Evolutionary conservation across 2,329 filamentous ascomycete species (phyloP), one percentile per base, ranked within the genome.

Genomic region (Trichophaea hybrida): DNA sequence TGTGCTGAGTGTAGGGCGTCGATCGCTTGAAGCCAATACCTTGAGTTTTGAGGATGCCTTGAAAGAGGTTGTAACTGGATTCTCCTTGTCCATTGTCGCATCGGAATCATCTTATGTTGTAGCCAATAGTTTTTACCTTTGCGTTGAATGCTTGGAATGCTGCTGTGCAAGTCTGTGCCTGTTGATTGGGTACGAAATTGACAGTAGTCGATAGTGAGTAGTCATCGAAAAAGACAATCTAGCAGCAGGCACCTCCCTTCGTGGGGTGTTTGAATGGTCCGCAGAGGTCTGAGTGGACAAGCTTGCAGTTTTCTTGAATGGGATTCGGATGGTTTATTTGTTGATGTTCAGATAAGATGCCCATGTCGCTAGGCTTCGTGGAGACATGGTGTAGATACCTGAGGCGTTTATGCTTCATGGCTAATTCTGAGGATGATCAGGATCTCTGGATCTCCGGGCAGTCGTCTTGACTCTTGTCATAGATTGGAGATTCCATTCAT

Each of bases 191-290:
- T 1, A 63, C 51, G 10, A 61, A 38, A 32, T 49, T 52, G 1
- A 58, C 43, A 6, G 8, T 44, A 6, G 52, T n/a, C 33, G 32
- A 17, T 6, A 44, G 35, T 7, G 55, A 50, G 15, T 57, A 61
- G 33, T 64, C 37, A 32, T 63, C 60, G 4, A 64, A 40, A 43
- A 55, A 62, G 1, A 58, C 15, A 3, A 63, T 61, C 13, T 44
- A 62, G 17, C 63, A 61, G 0, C 32, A 6, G 2, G 52, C 32
- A 0, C n/a, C n/a, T n/a, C n/a, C n/a, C n/a, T n/a, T n/a, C n/a
- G n/a, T n/a, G n/a, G n/a, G n/a, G n/a, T n/a, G n/a, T n/a, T n/a
- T n/a, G n/a, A n/a, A n/a, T n/a, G n/a, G n/a, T n/a, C n/a, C n/a
- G n/a, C n/a, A n/a, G n/a, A n/a, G n/a, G n/a, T n/a, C n/a, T n/a